Base-by-base conservation (phyloP, 257 asterid species). In the Przewalskia tangutica region DNA sequence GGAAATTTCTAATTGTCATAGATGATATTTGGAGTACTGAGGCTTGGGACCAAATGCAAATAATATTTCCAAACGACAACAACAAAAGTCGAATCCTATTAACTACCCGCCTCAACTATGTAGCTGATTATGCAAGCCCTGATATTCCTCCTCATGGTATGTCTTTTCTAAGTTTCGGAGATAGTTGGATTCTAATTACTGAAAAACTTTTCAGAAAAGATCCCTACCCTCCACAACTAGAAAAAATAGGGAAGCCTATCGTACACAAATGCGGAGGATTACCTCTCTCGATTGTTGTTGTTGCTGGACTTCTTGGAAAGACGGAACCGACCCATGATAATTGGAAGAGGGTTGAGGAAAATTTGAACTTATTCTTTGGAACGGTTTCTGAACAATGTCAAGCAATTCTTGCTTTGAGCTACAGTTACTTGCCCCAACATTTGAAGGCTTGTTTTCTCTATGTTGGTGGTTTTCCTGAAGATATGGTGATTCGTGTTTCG, bases 401-500 rank as follows among this genome's bases (percentile, higher is more conserved):
- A 77, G 17, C 62, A 40, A 0, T 83, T 8, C 67, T 83, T 13
- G 75, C 71, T 4, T 8, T 83, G 18, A 83, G 80, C 66, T 83
- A 83, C 56, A 78, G 7, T 6, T 56, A 42, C 20, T 66, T 83
- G 64, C 71, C 85, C 3, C 40, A 42, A 14, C 56, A 46, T 32
- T 18, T 82, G 81, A 82, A 56, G 27, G 75, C 81, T 9, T 82
- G 84, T 17, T 82, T 82, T 75, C 84, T 82, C 40, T 82, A 82
- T 46, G 3, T 70, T 36, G 80, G 80, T 2, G 54, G 54, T 27
- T 82, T 82, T 51, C 56, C 4, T 10, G 85, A 77, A 5, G 85
- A 82, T 20, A 18, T n/a, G 20, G 10, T 4, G 36, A 76, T 82
- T 48, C 0, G 1, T 0, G 48, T 78, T 20, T 7, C 51, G 7